Evolutionary conservation across 2,329 filamentous ascomycete species (phyloP).

Genomic region (Arthrobotrys entomopaga): DNA sequence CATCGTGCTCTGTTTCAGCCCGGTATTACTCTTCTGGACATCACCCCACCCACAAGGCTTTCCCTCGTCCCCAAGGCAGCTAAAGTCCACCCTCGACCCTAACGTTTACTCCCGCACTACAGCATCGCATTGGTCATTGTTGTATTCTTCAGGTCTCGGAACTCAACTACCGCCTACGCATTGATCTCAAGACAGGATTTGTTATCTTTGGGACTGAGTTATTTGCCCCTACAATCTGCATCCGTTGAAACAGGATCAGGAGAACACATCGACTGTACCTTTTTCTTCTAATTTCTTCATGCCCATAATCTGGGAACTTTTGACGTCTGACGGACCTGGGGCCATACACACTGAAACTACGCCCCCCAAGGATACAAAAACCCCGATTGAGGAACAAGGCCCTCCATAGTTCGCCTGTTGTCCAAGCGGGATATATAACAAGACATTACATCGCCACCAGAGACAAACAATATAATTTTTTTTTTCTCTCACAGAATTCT

Average conservation of each 20-base stretch:
- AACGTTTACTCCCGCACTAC: slow-evolving; percentile 36
- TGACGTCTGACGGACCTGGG: not conserved
- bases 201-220: slow-evolving; percentile 30
- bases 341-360: not conserved
- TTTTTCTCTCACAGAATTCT: not conserved
- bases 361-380: not conserved
- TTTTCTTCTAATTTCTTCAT: too few relatives aligned
- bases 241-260: slow-evolving; percentile 36
- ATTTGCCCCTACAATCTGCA: slow-evolving; percentile 48
- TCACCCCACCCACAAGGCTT: slow-evolving; percentile 48
- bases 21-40: slow-evolving; percentile 29
- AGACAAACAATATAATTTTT: not conserved
- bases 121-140: slow-evolving; percentile 7
- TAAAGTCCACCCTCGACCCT: slow-evolving; percentile 32
- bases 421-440: slow-evolving; percentile 16
- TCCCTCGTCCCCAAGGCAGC: slow-evolving; percentile 42
- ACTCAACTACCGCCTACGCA: slow-evolving; percentile 45
- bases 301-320: slow-evolving; percentile 1
- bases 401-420: not conserved
- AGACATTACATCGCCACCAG: slow-evolving; percentile 5
- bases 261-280: too few relatives aligned
- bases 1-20: slow-evolving; percentile 44
- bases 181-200: slow-evolving; percentile 50
- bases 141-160: slow-evolving; percentile 25
- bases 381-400: not conserved